phyloP scores from a whole-genome alignment of 202 grass and related monocot genomes.

The Schoenoplectus triqueter region DNA sequence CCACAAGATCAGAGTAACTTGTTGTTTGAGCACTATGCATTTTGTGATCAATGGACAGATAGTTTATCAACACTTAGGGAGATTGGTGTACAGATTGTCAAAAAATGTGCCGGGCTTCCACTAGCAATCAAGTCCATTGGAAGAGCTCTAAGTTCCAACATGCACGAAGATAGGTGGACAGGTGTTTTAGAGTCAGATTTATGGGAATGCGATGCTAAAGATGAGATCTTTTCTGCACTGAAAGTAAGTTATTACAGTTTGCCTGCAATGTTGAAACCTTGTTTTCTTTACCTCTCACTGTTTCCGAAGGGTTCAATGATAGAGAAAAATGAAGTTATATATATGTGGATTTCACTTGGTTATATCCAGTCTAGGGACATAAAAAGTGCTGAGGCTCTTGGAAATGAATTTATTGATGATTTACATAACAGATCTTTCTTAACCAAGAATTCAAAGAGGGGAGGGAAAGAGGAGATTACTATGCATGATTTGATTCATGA shows the following conservation, averaged over 20 bases:
- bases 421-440: constrained; percentile 46
- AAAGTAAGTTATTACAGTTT: constrained; percentile 51
- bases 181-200: constrained; percentile 48
- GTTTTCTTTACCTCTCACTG: constrained; percentile 46
- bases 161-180: constrained; percentile 40
- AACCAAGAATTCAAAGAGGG: not conserved
- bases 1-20: constrained; percentile 26
- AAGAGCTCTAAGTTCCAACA: constrained; percentile 31
- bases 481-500: constrained; percentile 51
- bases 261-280: constrained; percentile 46
- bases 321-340: constrained; percentile 41
- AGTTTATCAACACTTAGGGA: constrained; percentile 25
- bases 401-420: constrained; percentile 44
- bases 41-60: not conserved
- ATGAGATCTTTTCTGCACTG: constrained; percentile 49
- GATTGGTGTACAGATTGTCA: constrained; percentile 44
- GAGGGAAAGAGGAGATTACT: constrained; percentile 19
- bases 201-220: constrained; percentile 41
- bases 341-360: constrained; percentile 57
- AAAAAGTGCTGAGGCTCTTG: constrained; percentile 35
- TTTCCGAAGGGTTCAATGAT: constrained; percentile 42
- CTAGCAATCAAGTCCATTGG: constrained; percentile 52
- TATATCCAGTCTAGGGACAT: constrained; percentile 11
- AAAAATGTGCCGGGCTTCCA: constrained; percentile 50
- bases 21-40: constrained; percentile 45